Evolutionary conservation across 23 red algal species (phyloP), one percentile per base, ranked within the genome.

Genomic region (Gracilaria gracilis): DNA sequence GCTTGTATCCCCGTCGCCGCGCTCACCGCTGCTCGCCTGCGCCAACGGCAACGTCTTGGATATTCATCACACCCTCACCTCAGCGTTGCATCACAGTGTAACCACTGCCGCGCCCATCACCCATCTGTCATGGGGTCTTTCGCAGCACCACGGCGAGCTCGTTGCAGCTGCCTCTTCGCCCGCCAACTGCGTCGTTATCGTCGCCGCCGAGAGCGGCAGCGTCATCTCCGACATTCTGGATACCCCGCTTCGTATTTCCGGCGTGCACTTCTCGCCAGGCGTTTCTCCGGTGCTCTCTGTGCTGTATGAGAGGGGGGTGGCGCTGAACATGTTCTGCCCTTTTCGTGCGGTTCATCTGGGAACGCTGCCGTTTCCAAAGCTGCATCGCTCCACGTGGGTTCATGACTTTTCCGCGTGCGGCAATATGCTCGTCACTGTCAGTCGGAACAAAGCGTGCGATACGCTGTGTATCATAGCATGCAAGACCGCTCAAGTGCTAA

Each of bases 11-110:
- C 72, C 72, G 72, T 77, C 72, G 40, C 72, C 72, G 3, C 72
- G 72, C 38, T 77, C 72, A 0, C 72, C 72, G 42, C 72, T 77
- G 1, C 72, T 77, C 21, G 72, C 72, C 38, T 77, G 72, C 72
- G 72, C 72, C 40, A 77, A 77, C 42, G 72, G 72, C 39, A 77
- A 77, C 72, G 72, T 77, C 2, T 33, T 77, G 72, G 72, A 77
- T 5, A 77, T 77, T 16, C 72, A 77, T 31, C 39, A 77, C 72
- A 46, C 46, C 34, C 72, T 51, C 21, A 77, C 72, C 2, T 46
- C 40, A 23, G 40, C 46, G n/a, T 42, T 77, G n/a, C 39, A 77
- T 23, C 72, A 77, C 42, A 77, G 46, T 42, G 50, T 77, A 24
- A 77, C 72, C 39, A 77, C 72, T 33, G 72, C 72, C 17, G 72